A percentile compares a stretch with the other conserved stretches of the same genome.
These are phyloP conservation scores for Penicillium oxalicum DNA, from an alignment of 2,329 filamentous ascomycete genomes.

Conservation along the genomic window DNA sequence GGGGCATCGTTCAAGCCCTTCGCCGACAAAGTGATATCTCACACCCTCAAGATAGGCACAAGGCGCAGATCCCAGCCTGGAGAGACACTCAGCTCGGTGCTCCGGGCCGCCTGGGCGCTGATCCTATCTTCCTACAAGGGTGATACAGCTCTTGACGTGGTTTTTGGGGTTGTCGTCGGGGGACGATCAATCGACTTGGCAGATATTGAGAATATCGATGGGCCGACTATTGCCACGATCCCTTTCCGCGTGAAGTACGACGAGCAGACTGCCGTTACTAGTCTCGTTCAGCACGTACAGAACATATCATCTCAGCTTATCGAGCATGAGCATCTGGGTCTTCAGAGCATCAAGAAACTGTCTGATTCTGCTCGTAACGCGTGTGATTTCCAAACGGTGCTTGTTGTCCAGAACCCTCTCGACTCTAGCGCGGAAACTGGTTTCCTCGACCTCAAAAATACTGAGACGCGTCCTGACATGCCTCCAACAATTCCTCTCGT, in stretches of 20 bases:
- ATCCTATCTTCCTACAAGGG: too few relatives aligned
- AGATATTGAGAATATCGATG: background rate
- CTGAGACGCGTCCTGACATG: too few relatives aligned
- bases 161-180: conserved; percentile 9
- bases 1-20: too few relatives aligned
- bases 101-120: too few relatives aligned
- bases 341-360: conserved; percentile 44
- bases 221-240: conserved; percentile 5
- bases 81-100: too few relatives aligned
- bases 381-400: conserved; percentile 36
- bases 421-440: background rate
- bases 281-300: conserved; percentile 44
- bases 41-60: too few relatives aligned
- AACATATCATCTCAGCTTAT: conserved; percentile 42
- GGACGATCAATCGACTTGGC: conserved; percentile 8
- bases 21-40: too few relatives aligned
- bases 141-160: background rate
- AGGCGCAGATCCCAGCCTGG: too few relatives aligned
- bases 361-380: conserved; percentile 37
- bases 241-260: conserved; percentile 4
- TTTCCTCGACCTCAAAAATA: too few relatives aligned
- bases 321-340: conserved; percentile 54
- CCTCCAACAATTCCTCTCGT: too few relatives aligned
- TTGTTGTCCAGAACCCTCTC: conserved; percentile 27
- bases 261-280: conserved; percentile 5